Evolutionary conservation across 2,329 filamentous ascomycete species (phyloP).

Genomic region (Chrysosporium keratinophilum): DNA sequence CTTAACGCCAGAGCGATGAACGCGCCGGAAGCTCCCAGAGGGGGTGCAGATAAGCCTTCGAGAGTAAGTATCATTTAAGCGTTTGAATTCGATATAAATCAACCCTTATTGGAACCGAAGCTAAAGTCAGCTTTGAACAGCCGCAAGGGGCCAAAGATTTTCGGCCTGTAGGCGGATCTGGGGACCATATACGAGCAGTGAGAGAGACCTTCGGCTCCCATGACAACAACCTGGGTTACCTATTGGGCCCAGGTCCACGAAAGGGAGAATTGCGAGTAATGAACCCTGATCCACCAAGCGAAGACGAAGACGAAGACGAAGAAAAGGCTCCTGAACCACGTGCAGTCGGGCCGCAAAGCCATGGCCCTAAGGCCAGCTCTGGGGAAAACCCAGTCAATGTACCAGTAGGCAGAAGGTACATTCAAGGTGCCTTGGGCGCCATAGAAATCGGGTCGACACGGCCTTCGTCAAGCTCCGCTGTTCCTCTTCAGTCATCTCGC

Average conservation of each 20-base stretch:
- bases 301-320: not conserved
- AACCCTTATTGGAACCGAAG: not conserved
- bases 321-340: not conserved
- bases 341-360: not conserved
- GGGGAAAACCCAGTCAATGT: too few relatives aligned
- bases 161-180: not conserved
- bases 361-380: too few relatives aligned
- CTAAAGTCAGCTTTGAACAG: not conserved
- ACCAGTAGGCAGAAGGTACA: not conserved
- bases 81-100: not conserved
- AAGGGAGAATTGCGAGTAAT: slow-evolving; percentile 10
- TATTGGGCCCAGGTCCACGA: not conserved
- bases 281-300: slow-evolving; percentile 11
- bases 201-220: not conserved
- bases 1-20: not conserved
- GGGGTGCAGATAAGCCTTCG: not conserved
- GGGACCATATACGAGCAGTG: not conserved
- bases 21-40: not conserved
- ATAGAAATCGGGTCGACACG: not conserved
- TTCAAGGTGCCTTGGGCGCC: slow-evolving; percentile 2
- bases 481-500: not conserved
- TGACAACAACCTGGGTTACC: slow-evolving; percentile 6
- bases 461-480: too few relatives aligned
- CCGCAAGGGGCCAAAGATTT: not conserved
- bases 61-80: not conserved